Base-by-base conservation (phyloP, 495 filamentous ascomycete genomes). In the Aspergillus mulundensis region DNA sequence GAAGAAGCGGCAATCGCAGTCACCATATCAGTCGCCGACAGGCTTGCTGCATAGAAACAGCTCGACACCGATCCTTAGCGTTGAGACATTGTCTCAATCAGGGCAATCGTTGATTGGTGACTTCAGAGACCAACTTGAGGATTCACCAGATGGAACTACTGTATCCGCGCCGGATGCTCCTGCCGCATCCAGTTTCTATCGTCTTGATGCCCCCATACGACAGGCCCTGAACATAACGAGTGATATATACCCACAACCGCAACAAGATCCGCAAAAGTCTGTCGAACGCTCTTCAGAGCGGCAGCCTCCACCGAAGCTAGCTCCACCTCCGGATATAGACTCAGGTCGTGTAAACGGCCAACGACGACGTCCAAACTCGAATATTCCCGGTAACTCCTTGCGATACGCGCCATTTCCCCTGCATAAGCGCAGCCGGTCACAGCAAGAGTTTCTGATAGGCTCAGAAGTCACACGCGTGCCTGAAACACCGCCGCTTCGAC, bases 1-100 rank as follows among this genome's bases (percentile, higher is more conserved):
- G 70, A 84, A 94, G 67, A 89, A 87, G 48, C 90, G 89, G 80
- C 85, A 93, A 72, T 79, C 81, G 12, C 83, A 82, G 57, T 80
- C 78, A 24, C 81, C 84, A 44, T 84, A 56, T 30, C 61, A 92
- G 57, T 75, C 88, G n/a, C 86, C 91, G 63, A 75, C 82, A 14
- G 72, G 87, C 21, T 78, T 86, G 19, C 84, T 86, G 3, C 83
- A 86, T 53, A 79, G 75, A 38, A 75, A 68, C 28, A 83, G 83
- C 6, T 81, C 84, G 15, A 79, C 56, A 14, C 36, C 54, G 1
- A 24, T 19, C 11, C 34, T 57, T 1, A 59, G 16, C 15, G 34
- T 39, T 3, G 60, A 61, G 5, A 36, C 54, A 3, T 39, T 50
- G n/a, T 19, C 40, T n/a, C 48, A 43, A 30, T 24, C 48, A 39